These are phyloP conservation scores for Exophiala xenobiotica DNA, from an alignment of 2,329 filamentous ascomycete species.

Conservation along the genomic window DNA sequence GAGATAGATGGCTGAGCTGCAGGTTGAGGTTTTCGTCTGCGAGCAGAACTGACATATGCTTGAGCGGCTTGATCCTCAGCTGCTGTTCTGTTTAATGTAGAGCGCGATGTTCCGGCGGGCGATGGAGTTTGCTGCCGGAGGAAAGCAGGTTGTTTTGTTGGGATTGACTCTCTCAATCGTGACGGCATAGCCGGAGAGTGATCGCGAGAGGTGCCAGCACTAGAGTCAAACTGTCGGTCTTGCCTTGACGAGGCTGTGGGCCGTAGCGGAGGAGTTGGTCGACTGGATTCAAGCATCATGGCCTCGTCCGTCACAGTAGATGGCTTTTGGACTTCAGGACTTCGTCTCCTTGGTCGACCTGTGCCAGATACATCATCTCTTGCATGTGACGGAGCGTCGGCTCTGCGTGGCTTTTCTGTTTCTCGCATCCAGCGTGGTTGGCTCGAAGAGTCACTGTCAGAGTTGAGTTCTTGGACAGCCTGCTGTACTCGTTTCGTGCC, in stretches of 20 bases:
- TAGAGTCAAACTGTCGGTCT: constrained; percentile 21
- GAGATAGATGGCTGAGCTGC: constrained; percentile 46
- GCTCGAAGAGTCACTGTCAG: constrained; percentile 66
- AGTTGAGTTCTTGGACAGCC: constrained; percentile 80
- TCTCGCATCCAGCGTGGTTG: constrained; percentile 97
- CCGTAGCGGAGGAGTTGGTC: constrained; percentile 52
- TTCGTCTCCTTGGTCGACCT: constrained; percentile 25
- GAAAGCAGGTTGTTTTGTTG: constrained; percentile 48
- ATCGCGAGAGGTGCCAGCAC: constrained; percentile 38
- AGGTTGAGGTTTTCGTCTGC: constrained; percentile 66
- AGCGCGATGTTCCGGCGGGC: constrained; percentile 50
- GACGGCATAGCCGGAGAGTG: constrained; percentile 52
- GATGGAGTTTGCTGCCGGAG: constrained; percentile 58
- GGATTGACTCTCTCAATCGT: constrained; percentile 41
- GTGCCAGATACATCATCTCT: constrained; percentile 13
- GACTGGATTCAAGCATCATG: constrained; percentile 71
- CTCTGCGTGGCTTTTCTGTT: constrained; percentile 39
- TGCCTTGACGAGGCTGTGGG: constrained; percentile 26
- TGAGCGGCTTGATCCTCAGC: constrained; percentile 78
- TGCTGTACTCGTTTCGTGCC: constrained; percentile 90
- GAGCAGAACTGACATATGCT: constrained; percentile 82
- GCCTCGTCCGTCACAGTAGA: constrained; percentile 52
- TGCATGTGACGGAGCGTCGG: constrained; percentile 26
- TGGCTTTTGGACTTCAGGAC: constrained; percentile 8
- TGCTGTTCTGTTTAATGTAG: constrained; percentile 68